Evolutionary conservation across 148 eudicot species (phyloP).

Genomic region (Polygonum maritimum): DNA sequence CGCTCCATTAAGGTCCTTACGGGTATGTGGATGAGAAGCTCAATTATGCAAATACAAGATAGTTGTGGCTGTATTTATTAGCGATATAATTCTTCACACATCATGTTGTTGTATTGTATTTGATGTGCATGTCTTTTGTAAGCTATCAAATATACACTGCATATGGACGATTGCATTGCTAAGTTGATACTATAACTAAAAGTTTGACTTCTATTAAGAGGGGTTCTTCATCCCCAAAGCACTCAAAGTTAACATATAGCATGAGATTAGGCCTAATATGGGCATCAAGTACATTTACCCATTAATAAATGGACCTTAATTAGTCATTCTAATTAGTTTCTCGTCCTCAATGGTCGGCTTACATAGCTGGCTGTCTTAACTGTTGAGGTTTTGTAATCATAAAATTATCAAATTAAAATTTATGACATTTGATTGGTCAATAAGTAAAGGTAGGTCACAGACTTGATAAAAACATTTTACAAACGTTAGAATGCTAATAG

Average conservation of each 20-base stretch:
- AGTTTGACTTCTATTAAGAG: neutral
- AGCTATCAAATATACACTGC: neutral
- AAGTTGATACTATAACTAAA: neutral
- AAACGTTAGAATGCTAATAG: too few species aligned
- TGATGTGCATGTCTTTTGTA: neutral
- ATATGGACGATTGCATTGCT: neutral
- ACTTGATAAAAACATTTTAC: too few species aligned
- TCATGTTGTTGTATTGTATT: neutral
- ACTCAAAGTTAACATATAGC: neutral
- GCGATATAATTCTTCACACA: neutral
- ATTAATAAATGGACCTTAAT: neutral
- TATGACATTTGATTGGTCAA: too few species aligned
- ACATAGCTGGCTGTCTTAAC: too few species aligned
- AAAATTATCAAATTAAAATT: too few species aligned
- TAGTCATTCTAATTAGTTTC: too few species aligned
- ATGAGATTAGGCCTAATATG: conserved; percentile 1
- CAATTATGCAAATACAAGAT: neutral
- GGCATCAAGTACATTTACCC: neutral
- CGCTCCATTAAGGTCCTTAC: neutral
- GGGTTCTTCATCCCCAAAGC: neutral
- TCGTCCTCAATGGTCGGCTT: too few species aligned
- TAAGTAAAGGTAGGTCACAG: too few species aligned
- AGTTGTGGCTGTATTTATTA: neutral
- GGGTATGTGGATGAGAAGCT: neutral
- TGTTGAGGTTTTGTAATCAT: too few species aligned